Evolutionary conservation across 2,329 filamentous ascomycete species (phyloP).

Genomic region (Truncatella angustata): DNA sequence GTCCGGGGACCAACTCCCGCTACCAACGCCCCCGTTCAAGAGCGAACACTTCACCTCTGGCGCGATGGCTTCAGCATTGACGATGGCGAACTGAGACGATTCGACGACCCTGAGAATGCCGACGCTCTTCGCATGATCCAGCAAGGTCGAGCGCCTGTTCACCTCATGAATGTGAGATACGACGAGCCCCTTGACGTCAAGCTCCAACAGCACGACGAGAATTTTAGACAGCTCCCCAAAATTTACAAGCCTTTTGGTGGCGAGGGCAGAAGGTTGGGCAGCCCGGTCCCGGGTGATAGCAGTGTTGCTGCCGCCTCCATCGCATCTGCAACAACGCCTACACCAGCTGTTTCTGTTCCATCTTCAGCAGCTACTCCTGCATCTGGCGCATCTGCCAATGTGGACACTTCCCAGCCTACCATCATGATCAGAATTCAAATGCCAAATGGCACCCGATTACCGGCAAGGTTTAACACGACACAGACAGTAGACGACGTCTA

Average conservation of each 20-base stretch:
- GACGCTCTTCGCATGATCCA: slow-evolving; percentile 74
- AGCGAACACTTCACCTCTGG: slow-evolving; percentile 76
- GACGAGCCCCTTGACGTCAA: slow-evolving; percentile 79
- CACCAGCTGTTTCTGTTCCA: slow-evolving; percentile 24
- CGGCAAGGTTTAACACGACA: slow-evolving; percentile 78
- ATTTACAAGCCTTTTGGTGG: slow-evolving; percentile 75
- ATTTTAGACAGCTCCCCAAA: slow-evolving; percentile 71
- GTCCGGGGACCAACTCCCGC: slow-evolving; percentile 23
- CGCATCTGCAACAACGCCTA: slow-evolving; percentile 31
- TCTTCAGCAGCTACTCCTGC: slow-evolving; percentile 11
- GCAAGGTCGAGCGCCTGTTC: slow-evolving; percentile 70
- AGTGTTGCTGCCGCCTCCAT: slow-evolving; percentile 29
- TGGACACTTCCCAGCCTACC: slow-evolving; percentile 67
- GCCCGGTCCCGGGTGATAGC: slow-evolving; percentile 65
- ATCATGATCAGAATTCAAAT: slow-evolving; percentile 74
- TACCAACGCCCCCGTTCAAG: slow-evolving; percentile 50
- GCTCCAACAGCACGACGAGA: slow-evolving; percentile 71
- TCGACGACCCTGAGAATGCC: slow-evolving; percentile 75
- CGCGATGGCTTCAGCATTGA: slow-evolving; percentile 82
- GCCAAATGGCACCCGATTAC: slow-evolving; percentile 72
- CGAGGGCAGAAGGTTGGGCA: slow-evolving; percentile 70
- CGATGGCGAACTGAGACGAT: slow-evolving; percentile 73
- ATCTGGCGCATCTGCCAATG: slow-evolving; percentile 30
- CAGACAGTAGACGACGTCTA: slow-evolving; percentile 79
- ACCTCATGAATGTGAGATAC: slow-evolving; percentile 72